phyloP scores from a whole-genome alignment of 2,329 filamentous ascomycete species.

The Colletotrichum sp. region DNA sequence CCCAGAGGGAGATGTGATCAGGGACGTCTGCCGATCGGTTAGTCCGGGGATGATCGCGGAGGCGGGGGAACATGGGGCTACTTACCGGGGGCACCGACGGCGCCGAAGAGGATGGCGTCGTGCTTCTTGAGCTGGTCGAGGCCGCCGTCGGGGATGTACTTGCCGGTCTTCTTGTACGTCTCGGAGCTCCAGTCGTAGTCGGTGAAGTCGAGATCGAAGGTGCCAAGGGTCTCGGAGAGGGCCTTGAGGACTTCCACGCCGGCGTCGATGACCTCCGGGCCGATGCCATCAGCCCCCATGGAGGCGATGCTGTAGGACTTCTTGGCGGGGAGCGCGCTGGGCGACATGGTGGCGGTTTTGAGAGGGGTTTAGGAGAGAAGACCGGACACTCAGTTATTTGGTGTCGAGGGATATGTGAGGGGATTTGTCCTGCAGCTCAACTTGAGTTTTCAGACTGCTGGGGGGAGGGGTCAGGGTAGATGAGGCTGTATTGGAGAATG shows the following conservation, averaged over 20 bases:
- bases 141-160: conserved; percentile 67
- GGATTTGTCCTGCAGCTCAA: not conserved
- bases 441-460: not conserved
- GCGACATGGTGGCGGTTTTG: conserved; percentile 10
- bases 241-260: conserved; percentile 65
- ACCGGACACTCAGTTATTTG: not conserved
- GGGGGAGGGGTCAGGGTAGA: not conserved
- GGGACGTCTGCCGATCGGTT: conserved; percentile 54
- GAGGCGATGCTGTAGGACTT: conserved; percentile 59
- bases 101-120: conserved; percentile 35
- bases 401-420: not conserved
- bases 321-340: conserved; percentile 11
- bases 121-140: conserved; percentile 36
- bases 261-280: conserved; percentile 65
- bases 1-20: conserved; percentile 71
- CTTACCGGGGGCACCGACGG: conserved; percentile 29
- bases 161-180: conserved; percentile 68
- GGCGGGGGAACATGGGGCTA: not conserved
- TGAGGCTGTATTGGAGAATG: not conserved
- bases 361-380: not conserved
- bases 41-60: not conserved
- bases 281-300: conserved; percentile 69
- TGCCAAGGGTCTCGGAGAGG: conserved; percentile 53
- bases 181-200: conserved; percentile 72
- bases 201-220: conserved; percentile 66